Evolutionary conservation across 2,329 filamentous ascomycete genomes (phyloP).

Genomic region (Xylariaceae sp.): DNA sequence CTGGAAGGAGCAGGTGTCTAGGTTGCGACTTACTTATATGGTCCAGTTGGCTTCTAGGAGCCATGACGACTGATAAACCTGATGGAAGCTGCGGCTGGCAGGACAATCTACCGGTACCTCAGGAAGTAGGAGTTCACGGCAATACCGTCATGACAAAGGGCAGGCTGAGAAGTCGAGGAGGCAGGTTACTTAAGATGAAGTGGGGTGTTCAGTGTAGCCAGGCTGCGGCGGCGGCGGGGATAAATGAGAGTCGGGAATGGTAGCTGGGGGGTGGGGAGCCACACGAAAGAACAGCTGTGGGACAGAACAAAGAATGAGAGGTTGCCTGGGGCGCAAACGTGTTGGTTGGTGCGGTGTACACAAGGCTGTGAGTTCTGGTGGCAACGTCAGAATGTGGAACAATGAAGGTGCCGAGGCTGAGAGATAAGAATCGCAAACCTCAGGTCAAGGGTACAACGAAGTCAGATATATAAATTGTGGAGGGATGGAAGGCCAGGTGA

Average conservation of each 20-base stretch:
- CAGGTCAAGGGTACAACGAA: too few relatives aligned
- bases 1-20: too few relatives aligned
- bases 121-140: conserved; percentile 1
- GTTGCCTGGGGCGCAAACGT: background rate
- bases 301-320: background rate
- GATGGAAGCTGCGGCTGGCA: conserved; percentile 17
- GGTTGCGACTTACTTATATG: conserved; percentile 21
- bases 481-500: too few relatives aligned
- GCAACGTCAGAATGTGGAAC: too few relatives aligned
- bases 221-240: background rate
- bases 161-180: background rate
- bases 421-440: too few relatives aligned
- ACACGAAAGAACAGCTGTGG: too few relatives aligned
- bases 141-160: conserved; percentile 16
- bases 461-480: too few relatives aligned
- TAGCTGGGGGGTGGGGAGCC: too few relatives aligned
- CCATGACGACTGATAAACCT: conserved; percentile 24
- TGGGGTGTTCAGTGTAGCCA: background rate
- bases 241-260: background rate
- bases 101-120: conserved; percentile 5
- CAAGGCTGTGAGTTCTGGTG: background rate
- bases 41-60: conserved; percentile 29
- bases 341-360: background rate
- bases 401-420: too few relatives aligned
- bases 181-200: conserved; percentile 1